Evolutionary conservation across 371 early-diverging fungal species (phyloP).

Genomic region (Saksenaea oblongispora): DNA sequence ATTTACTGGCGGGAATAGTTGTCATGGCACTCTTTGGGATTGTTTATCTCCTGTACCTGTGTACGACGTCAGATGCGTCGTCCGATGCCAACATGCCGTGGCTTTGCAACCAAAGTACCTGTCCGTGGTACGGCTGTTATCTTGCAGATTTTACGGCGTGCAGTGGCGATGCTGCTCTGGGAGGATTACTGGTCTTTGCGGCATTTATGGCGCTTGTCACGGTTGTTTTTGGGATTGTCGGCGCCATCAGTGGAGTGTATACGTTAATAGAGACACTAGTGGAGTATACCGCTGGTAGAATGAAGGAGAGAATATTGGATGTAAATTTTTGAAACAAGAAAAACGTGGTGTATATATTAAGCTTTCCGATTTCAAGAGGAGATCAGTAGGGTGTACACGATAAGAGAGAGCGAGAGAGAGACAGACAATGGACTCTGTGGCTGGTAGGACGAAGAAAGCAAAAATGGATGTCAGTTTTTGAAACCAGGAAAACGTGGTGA

Average conservation of each 20-base stretch:
- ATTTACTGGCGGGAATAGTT: constrained; percentile 21
- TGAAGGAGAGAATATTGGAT: constrained; percentile 5
- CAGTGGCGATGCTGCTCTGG: constrained; percentile 28
- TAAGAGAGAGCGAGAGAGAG: neutral
- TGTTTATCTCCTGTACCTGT: constrained; percentile 13
- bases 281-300: constrained; percentile 20
- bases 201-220: constrained; percentile 14
- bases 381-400: neutral
- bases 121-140: constrained; percentile 23
- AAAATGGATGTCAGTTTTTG: neutral
- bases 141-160: constrained; percentile 22
- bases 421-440: constrained; percentile 17
- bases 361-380: neutral
- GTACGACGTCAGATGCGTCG: constrained; percentile 6
- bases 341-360: constrained; percentile 3
- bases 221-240: constrained; percentile 28
- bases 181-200: constrained; percentile 23
- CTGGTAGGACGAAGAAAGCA: constrained; percentile 10
- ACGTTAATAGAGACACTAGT: constrained; percentile 18
- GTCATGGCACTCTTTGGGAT: constrained; percentile 21
- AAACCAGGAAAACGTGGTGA: constrained; percentile 1
- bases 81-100: neutral
- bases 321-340: constrained; percentile 5
- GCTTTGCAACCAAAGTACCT: constrained; percentile 10
- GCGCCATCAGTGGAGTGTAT: constrained; percentile 27